These are phyloP conservation scores for Talaromyces sp. DNA, from an alignment of 2,329 filamentous ascomycete species.

Conservation along the genomic window DNA sequence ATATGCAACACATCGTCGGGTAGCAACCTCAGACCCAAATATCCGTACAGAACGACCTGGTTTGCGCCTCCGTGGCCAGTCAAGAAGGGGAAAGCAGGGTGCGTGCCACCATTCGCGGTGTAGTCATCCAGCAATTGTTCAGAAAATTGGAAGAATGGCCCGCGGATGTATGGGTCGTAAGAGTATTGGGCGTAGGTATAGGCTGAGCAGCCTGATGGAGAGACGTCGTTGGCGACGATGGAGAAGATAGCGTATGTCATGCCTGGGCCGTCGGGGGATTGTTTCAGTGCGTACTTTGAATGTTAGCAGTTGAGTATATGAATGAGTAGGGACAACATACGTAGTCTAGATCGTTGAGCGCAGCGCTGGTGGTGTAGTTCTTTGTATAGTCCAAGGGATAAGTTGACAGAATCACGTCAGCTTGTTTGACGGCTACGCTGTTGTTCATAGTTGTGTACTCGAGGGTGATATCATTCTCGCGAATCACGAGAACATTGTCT, in stretches of 20 bases:
- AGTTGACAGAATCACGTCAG: conserved; percentile 64
- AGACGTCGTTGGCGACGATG: conserved; percentile 62
- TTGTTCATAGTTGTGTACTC: conserved; percentile 66
- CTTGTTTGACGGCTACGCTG: conserved; percentile 64
- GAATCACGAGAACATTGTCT: conserved; percentile 54
- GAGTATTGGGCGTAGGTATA: conserved; percentile 65
- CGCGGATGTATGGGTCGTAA: conserved; percentile 60
- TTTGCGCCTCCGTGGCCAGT: conserved; percentile 68
- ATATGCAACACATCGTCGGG: conserved; percentile 58
- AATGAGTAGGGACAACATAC: conserved; percentile 30
- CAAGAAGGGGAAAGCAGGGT: conserved; percentile 67
- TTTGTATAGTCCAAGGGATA: conserved; percentile 61
- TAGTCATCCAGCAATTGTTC: conserved; percentile 64
- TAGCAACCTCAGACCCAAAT: conserved; percentile 60
- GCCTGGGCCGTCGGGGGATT: conserved; percentile 64
- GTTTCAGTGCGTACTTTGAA: conserved; percentile 61
- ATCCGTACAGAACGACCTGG: conserved; percentile 65
- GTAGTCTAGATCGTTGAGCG: conserved; percentile 60
- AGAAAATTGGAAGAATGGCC: conserved; percentile 67
- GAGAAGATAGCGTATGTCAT: conserved; percentile 72
- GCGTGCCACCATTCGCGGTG: conserved; percentile 59
- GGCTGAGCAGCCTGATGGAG: conserved; percentile 63
- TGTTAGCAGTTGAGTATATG: neutral
- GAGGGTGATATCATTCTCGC: conserved; percentile 58
- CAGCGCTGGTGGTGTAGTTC: conserved; percentile 49